phyloP scores from a whole-genome alignment of 2,329 filamentous ascomycete species.

The Rhinocladiella mackenziei region DNA sequence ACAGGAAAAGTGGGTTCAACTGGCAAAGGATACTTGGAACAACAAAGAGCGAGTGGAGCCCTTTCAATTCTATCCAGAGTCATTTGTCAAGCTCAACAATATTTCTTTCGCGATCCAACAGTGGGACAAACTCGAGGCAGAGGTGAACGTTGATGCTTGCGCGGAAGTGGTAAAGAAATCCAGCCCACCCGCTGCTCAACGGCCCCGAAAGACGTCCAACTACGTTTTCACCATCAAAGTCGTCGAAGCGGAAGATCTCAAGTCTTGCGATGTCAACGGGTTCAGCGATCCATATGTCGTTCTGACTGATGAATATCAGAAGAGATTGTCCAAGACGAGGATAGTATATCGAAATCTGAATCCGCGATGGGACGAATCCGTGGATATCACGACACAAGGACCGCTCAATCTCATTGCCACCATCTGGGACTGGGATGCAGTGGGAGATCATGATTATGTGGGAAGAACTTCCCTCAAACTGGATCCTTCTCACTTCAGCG shows the following conservation, averaged over 20 bases:
- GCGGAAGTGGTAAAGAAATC: conserved; percentile 73
- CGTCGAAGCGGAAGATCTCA: conserved; percentile 93
- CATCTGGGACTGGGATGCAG: conserved; percentile 96
- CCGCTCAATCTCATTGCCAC: conserved; percentile 93
- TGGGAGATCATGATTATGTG: conserved; percentile 96
- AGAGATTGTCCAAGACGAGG: conserved; percentile 88
- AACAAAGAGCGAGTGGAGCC: conserved; percentile 91
- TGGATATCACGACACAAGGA: conserved; percentile 90
- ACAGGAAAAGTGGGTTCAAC: conserved; percentile 88
- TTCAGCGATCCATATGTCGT: conserved; percentile 96
- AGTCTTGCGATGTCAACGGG: conserved; percentile 94
- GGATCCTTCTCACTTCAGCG: conserved; percentile 95
- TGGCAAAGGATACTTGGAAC: conserved; percentile 89
- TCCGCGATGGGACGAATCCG: conserved; percentile 93
- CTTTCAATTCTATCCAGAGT: conserved; percentile 81
- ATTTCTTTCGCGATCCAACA: conserved; percentile 92
- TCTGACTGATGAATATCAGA: conserved; percentile 94
- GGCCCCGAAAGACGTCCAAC: conserved; percentile 68
- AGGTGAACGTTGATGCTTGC: conserved; percentile 87
- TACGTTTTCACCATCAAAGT: conserved; percentile 99
- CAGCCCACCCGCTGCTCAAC: conserved; percentile 66
- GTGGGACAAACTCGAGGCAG: conserved; percentile 81
- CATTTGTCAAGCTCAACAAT: conserved; percentile 96
- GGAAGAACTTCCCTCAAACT: conserved; percentile 94
- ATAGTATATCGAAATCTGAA: conserved; percentile 88